Percentiles rank a stretch among this genome's conserved stretches.
Conservation (phyloP, 371 early-diverging fungal species). For the Mucor circinelloides region DNA sequence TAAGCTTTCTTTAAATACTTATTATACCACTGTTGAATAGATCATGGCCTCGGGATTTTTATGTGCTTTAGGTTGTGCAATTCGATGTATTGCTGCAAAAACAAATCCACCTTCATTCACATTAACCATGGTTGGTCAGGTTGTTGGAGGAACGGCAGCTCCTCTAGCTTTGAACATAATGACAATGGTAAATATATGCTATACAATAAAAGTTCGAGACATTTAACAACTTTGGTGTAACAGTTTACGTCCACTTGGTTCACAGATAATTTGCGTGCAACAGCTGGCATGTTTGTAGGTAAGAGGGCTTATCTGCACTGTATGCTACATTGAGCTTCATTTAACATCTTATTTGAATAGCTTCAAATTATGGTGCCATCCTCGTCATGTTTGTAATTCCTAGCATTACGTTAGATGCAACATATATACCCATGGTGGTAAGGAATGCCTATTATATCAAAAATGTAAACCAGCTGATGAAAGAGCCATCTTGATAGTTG, state of each 20-base stretch:
- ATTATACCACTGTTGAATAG: slow-evolving; percentile 13
- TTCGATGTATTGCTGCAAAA: slow-evolving; percentile 52
- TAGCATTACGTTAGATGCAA: slow-evolving; percentile 37
- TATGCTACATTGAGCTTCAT: neutral
- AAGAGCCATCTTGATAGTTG: slow-evolving; percentile 14
- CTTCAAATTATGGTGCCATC: slow-evolving; percentile 57
- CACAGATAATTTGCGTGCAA: slow-evolving; percentile 61
- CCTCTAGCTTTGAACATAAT: slow-evolving; percentile 64
- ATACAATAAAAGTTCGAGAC: neutral
- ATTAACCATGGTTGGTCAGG: slow-evolving; percentile 56
- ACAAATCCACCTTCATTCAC: slow-evolving; percentile 32
- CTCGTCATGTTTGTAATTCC: slow-evolving; percentile 60
- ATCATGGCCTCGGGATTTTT: slow-evolving; percentile 52
- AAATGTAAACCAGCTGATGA: neutral
- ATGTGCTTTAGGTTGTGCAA: slow-evolving; percentile 50
- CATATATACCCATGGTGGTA: slow-evolving; percentile 37
- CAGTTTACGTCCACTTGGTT: slow-evolving; percentile 69
- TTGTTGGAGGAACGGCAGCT: slow-evolving; percentile 55
- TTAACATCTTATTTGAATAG: neutral
- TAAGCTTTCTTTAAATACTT: neutral
- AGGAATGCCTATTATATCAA: neutral
- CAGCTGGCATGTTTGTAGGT: slow-evolving; percentile 63
- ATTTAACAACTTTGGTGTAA: neutral
- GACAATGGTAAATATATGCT: slow-evolving; percentile 34
- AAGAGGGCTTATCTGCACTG: neutral